Evolutionary conservation across 2,329 filamentous ascomycete genomes (phyloP).

Genomic region (Calonectria crousiana): DNA sequence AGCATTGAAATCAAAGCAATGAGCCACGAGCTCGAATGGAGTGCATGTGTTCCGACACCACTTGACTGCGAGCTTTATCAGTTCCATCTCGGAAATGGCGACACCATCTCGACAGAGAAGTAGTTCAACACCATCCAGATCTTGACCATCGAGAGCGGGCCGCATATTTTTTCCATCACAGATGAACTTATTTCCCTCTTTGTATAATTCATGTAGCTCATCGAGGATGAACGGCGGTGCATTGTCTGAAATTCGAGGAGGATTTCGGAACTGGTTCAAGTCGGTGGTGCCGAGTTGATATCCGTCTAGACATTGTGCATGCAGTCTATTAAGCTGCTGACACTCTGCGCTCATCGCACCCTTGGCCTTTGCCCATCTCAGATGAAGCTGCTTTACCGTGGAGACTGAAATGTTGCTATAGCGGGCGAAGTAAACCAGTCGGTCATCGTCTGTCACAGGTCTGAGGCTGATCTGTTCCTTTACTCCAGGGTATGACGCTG

Average conservation of each 20-base stretch:
- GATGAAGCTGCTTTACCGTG: background rate
- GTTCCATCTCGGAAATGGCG: slow-evolving; percentile 52
- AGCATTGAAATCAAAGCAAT: slow-evolving; percentile 49
- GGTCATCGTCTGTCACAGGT: background rate
- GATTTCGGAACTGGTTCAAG: background rate
- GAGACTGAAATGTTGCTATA: background rate
- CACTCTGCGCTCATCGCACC: background rate
- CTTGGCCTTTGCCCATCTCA: background rate
- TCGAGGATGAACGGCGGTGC: background rate
- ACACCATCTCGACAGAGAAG: slow-evolving; percentile 50
- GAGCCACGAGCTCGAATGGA: slow-evolving; percentile 43
- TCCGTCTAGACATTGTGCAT: background rate
- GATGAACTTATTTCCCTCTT: background rate
- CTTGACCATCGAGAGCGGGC: background rate
- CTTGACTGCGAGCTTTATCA: slow-evolving; percentile 46
- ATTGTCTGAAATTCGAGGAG: background rate
- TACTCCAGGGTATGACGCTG: background rate
- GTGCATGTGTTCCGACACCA: slow-evolving; percentile 50
- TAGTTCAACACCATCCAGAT: slow-evolving; percentile 24
- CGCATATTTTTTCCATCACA: background rate
- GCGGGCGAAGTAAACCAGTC: background rate
- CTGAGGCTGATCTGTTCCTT: background rate
- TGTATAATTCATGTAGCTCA: background rate
- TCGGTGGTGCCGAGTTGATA: background rate
- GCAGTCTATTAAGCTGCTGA: background rate